phyloP scores from a whole-genome alignment of 371 early-diverging fungal genomes.

The Nosema muscidifuracis region DNA sequence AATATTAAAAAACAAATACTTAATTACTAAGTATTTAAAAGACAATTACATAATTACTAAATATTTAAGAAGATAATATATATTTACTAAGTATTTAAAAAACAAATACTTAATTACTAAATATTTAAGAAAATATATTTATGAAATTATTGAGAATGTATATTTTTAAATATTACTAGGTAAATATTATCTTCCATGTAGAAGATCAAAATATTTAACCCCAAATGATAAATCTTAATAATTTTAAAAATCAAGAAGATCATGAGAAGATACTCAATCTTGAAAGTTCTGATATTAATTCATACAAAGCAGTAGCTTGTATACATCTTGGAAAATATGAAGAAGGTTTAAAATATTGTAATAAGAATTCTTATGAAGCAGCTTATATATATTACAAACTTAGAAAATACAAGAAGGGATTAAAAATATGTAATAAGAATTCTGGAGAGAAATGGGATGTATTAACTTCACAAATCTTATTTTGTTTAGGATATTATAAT shows the following conservation, averaged over 20 bases:
- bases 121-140: too few species aligned
- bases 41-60: too few species aligned
- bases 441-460: slow-evolving; percentile 22
- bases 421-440: slow-evolving; percentile 24
- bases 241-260: slow-evolving; percentile 23
- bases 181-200: too few species aligned
- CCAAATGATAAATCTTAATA: slow-evolving; percentile 23
- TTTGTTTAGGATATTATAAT: slow-evolving; percentile 42
- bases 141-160: too few species aligned
- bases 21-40: too few species aligned
- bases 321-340: slow-evolving; percentile 43
- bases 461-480: slow-evolving; percentile 45
- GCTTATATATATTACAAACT: slow-evolving; percentile 50
- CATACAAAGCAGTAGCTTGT: slow-evolving; percentile 37
- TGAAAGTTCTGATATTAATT: slow-evolving; percentile 1
- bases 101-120: too few species aligned
- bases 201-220: neutral
- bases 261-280: slow-evolving; percentile 40
- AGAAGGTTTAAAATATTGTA: slow-evolving; percentile 36
- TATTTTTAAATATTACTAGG: too few species aligned
- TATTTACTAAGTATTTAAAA: too few species aligned
- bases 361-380: slow-evolving; percentile 44
- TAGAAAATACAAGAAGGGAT: slow-evolving; percentile 45
- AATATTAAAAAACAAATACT: too few species aligned
- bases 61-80: too few species aligned